Conservation (phyloP, 2,329 filamentous ascomycete species). For the Hypoxylon sp. region DNA sequence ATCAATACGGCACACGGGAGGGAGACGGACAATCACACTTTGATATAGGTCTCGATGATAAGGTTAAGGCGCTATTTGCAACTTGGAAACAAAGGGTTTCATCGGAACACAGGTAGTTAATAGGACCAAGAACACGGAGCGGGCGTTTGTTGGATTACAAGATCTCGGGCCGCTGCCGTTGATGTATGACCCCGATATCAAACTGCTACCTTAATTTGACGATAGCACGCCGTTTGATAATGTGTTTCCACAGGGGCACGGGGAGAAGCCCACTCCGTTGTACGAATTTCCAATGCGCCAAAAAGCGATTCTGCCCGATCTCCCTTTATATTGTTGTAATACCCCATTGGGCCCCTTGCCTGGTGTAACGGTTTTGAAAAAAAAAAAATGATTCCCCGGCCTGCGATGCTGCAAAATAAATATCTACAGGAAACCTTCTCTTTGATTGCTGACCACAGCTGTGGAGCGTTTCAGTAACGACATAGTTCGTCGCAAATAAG, state of each 20-base stretch:
- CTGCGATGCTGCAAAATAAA: conserved; percentile 38
- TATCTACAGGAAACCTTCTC: conserved; percentile 40
- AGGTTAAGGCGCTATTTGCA: conserved; percentile 23
- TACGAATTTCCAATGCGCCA: conserved; percentile 28
- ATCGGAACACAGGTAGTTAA: conserved; percentile 1
- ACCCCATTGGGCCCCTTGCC: conserved; percentile 22
- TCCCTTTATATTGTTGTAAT: conserved; percentile 24
- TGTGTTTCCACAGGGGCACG: conserved; percentile 1
- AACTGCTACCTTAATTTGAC: conserved; percentile 17
- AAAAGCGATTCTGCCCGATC: conserved; percentile 14
- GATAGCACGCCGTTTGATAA: conserved; percentile 12
- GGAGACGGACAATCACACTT: background rate
- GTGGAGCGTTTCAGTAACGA: conserved; percentile 19
- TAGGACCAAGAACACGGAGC: conserved; percentile 7
- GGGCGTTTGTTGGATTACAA: conserved; percentile 35
- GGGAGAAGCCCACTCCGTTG: conserved; percentile 12
- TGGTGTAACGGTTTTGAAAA: conserved; percentile 25
- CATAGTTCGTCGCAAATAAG: conserved; percentile 33
- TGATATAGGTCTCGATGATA: conserved; percentile 6
- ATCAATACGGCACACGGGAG: conserved; percentile 15
- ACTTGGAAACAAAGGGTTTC: conserved; percentile 7
- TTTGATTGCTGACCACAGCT: conserved; percentile 22
- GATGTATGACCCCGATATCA: conserved; percentile 13
- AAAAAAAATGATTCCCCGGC: conserved; percentile 34
- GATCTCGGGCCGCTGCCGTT: conserved; percentile 17